Conservation (phyloP, 2,329 filamentous ascomycete species). For the Sphaerulina populicola region DNA sequence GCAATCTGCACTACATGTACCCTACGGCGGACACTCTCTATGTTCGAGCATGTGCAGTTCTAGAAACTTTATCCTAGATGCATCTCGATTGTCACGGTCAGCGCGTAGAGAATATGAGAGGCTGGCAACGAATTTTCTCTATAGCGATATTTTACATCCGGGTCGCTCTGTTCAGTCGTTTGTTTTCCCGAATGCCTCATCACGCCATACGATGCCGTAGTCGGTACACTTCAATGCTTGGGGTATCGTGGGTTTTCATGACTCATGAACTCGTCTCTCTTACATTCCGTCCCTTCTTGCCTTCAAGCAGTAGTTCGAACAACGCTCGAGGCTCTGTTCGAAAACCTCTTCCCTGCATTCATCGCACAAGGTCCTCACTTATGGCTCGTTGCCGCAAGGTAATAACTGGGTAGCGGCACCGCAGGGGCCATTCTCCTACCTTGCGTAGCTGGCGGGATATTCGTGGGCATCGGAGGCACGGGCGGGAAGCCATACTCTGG, state of each 20-base stretch:
- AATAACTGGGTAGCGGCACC: constrained; percentile 12
- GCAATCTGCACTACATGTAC: no score
- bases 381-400: background rate
- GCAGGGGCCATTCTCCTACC: constrained; percentile 7
- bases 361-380: background rate
- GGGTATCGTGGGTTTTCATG: background rate
- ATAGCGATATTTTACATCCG: no score
- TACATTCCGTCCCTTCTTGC: no score
- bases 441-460: background rate
- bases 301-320: no score
- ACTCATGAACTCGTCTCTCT: background rate
- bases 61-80: no score
- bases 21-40: no score
- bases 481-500: constrained; percentile 19
- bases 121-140: no score
- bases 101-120: no score
- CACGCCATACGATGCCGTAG: background rate
- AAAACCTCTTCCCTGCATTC: background rate
- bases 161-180: background rate
- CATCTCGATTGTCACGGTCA: no score
- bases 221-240: background rate
- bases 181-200: background rate
- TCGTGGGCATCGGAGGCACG: constrained; percentile 2
- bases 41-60: no score
- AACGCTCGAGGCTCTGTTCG: background rate